Base-by-base conservation (phyloP, 257 asterid genomes). In the Nemophila menziesii region DNA sequence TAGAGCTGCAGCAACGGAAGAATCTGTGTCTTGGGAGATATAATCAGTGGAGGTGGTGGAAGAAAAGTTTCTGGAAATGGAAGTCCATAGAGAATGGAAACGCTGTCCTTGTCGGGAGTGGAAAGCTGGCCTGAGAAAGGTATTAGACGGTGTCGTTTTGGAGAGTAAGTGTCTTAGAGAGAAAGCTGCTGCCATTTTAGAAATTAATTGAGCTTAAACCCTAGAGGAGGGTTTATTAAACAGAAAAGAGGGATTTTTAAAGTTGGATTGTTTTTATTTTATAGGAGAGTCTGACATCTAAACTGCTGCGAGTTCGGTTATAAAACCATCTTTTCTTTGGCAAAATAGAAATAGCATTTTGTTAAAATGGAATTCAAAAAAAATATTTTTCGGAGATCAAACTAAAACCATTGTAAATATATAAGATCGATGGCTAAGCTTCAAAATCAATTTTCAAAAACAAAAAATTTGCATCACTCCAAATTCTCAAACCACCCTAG, bases 1-100 rank as follows among this genome's bases (percentile, higher is more conserved):
- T 51, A 84, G 56, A 11, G 87, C 85, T 6, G 95, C 68, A 1
- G 82, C 57, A 18, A 84, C 50, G 4, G 86, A 73, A 18, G 90
- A 64, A 63, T 79, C 79, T 54, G 79, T 54, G 39, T 67, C 76
- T 16, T 58, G 72, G 11, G 78, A 22, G 38, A 69, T 27, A 49
- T 56, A 48, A 27, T 78, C 83, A 9, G 82, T 46, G 8, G 86
- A 63, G 18, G 80, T 59, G 18, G 80, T 59, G 1, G 74, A 63
- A 1, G 73, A 79, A 68, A 69, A 74, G 56, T 37, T 65, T 63
- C 82, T 72, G 48, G 68, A 63, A 50, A 23, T 36, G 43, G 26
- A 60, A 45, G 38, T 50, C 6, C 33, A 42, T 22, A n/a, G 44
- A 20, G 63, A 20, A 43, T 45, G 48, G 45, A 54, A 51, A 33